phyloP scores from a whole-genome alignment of 2,329 filamentous ascomycete species.

The Ophiostoma pallidulum region DNA sequence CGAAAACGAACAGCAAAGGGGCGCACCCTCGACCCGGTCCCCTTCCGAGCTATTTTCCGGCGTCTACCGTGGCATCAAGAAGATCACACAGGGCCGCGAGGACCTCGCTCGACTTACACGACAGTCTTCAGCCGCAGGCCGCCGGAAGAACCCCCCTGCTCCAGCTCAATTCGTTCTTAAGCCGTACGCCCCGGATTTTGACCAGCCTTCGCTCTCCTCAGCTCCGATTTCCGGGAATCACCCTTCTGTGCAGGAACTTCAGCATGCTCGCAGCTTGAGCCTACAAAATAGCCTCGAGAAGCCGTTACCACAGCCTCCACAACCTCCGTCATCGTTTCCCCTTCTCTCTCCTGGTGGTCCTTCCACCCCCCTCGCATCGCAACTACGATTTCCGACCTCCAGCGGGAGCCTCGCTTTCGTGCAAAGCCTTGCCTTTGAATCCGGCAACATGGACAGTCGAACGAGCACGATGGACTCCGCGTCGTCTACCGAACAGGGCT shows the following conservation, averaged over 20 bases:
- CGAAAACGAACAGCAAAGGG: constrained; percentile 32
- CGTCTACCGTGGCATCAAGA: constrained; percentile 43
- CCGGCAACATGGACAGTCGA: constrained; percentile 29
- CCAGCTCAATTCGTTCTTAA: constrained; percentile 27
- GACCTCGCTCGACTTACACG: constrained; percentile 34
- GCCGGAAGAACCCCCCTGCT: constrained; percentile 1
- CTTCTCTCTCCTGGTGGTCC: constrained; percentile 27
- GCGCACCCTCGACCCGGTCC: constrained; percentile 27
- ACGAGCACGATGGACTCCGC: constrained; percentile 42
- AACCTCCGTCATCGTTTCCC: constrained; percentile 16
- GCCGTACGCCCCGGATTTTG: constrained; percentile 16
- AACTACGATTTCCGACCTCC: constrained; percentile 9
- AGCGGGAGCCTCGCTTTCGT: constrained; percentile 22
- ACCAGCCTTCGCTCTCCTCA: constrained; percentile 21
- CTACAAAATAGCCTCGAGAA: constrained; percentile 49
- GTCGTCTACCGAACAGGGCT: constrained; percentile 25
- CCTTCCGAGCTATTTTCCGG: constrained; percentile 40
- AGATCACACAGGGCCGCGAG: constrained; percentile 34
- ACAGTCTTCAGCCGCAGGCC: constrained; percentile 33
- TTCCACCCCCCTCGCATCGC: constrained; percentile 23
- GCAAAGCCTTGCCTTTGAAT: constrained; percentile 26
- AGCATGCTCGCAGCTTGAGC: constrained; percentile 47
- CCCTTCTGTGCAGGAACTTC: constrained; percentile 19
- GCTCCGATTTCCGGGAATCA: constrained; percentile 18
- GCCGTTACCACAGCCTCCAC: constrained; percentile 45